phyloP scores from a whole-genome alignment of 306 rosid genomes.

The Carpinus fangiana region DNA sequence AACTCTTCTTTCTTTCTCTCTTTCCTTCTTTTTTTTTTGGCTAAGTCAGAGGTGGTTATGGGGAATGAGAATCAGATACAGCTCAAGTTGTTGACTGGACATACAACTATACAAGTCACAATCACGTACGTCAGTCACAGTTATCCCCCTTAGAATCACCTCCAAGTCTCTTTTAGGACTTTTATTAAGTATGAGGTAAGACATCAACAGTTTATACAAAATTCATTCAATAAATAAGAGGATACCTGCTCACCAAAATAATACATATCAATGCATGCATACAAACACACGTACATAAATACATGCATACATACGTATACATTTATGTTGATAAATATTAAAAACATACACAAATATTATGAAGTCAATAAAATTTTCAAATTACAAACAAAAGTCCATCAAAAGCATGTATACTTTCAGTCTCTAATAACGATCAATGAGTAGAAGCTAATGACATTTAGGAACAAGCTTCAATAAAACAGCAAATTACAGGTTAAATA shows the following conservation, averaged over 20 bases:
- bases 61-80: not conserved
- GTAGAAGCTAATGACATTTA: slow-evolving; percentile 12
- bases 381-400: not conserved
- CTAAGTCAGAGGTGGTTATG: not conserved
- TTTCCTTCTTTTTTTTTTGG: too few species aligned
- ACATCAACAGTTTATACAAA: not conserved
- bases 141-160: too few species aligned
- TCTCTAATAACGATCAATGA: not conserved
- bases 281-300: not conserved
- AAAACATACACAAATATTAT: not conserved
- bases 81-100: too few species aligned
- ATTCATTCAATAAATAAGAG: not conserved
- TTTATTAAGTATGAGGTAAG: not conserved
- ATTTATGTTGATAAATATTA: not conserved
- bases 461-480: slow-evolving; percentile 12
- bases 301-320: not conserved
- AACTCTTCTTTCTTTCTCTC: too few species aligned
- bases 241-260: not conserved
- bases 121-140: too few species aligned
- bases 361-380: not conserved
- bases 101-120: too few species aligned
- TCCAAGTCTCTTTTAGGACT: not conserved
- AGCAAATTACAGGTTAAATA: slow-evolving; percentile 16
- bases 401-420: not conserved
- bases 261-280: not conserved